A percentile compares a stretch with the other conserved stretches of the same genome.
phyloP scores from a whole-genome alignment of 306 rosid genomes.

The Dicorynia guianensis region DNA sequence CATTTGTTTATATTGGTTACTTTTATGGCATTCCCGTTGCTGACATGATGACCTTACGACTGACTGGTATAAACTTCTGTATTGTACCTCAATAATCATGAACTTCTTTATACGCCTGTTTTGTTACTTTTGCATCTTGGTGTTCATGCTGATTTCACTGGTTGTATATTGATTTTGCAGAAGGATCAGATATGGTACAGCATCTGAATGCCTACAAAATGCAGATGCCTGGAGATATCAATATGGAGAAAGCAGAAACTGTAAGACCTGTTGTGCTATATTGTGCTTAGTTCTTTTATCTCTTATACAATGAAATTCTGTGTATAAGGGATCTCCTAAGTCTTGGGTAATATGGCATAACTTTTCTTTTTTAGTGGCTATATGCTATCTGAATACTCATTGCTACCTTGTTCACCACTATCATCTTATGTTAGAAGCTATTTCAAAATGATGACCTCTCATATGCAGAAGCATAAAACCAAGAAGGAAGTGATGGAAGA shows the following conservation, averaged over 20 bases:
- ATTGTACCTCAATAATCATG: background rate
- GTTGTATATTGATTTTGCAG: slow-evolving; percentile 52
- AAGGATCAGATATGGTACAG: slow-evolving; percentile 27
- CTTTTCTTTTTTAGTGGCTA: slow-evolving; percentile 23
- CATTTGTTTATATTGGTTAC: background rate
- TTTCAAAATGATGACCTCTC: slow-evolving; percentile 31
- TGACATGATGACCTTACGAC: background rate
- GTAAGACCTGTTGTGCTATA: slow-evolving; percentile 53
- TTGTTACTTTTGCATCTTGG: slow-evolving; percentile 30
- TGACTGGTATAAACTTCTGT: background rate
- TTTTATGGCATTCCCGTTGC: background rate
- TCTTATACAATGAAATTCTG: slow-evolving; percentile 8
- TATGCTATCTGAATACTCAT: background rate
- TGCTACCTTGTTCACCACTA: slow-evolving; percentile 8
- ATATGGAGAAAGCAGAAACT: slow-evolving; percentile 60
- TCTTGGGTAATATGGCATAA: background rate
- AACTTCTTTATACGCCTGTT: background rate
- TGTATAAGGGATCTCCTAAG: background rate
- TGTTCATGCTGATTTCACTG: slow-evolving; percentile 25
- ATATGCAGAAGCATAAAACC: slow-evolving; percentile 77
- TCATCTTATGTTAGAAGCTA: slow-evolving; percentile 22
- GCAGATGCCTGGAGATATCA: slow-evolving; percentile 44
- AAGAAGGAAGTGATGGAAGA: slow-evolving; percentile 90
- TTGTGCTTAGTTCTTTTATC: slow-evolving; percentile 1
- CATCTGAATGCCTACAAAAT: slow-evolving; percentile 25